A percentile compares a stretch with the other conserved stretches of the same genome.
Evolutionary conservation across 192 early-diverging fungal species (phyloP).

Genomic region (Coemansia sp.): DNA sequence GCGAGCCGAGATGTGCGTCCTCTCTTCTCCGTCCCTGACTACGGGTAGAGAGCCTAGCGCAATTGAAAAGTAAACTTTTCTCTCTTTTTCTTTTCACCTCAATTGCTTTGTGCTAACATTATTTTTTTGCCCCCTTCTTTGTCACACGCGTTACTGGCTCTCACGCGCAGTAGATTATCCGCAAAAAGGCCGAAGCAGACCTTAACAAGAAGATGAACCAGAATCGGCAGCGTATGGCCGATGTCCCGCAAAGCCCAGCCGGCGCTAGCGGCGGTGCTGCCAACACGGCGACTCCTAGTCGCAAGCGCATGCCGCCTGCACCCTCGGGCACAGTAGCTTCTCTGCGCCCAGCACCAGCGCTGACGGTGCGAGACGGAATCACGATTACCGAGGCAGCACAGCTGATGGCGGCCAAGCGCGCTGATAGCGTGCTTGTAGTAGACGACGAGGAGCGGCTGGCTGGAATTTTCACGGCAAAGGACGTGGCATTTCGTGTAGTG

Average conservation of each 20-base stretch:
- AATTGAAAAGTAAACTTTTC: background rate
- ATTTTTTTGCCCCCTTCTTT: constrained; percentile 10
- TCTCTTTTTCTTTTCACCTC: background rate
- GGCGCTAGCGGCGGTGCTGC: constrained; percentile 13
- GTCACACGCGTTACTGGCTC: background rate
- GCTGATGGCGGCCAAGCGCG: constrained; percentile 96
- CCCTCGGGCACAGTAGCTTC: constrained; percentile 84
- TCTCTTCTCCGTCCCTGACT: background rate
- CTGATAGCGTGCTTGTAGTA: constrained; percentile 94
- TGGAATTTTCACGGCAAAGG: constrained; percentile 98
- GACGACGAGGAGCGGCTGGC: constrained; percentile 87
- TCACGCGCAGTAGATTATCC: constrained; percentile 59
- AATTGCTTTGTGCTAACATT: background rate
- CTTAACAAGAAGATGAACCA: constrained; percentile 65
- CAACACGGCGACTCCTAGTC: constrained; percentile 15
- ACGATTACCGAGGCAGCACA: constrained; percentile 82
- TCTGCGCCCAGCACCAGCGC: constrained; percentile 79
- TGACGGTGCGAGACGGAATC: constrained; percentile 80
- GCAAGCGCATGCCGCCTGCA: constrained; percentile 31
- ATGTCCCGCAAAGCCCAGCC: constrained; percentile 19
- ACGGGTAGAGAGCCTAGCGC: background rate
- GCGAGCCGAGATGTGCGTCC: background rate
- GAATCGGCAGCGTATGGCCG: constrained; percentile 35
- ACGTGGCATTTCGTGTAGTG: constrained; percentile 94
- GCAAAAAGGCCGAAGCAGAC: constrained; percentile 75